phyloP scores from a whole-genome alignment of 2,329 filamentous ascomycete genomes.

The Botrytis squamosa region DNA sequence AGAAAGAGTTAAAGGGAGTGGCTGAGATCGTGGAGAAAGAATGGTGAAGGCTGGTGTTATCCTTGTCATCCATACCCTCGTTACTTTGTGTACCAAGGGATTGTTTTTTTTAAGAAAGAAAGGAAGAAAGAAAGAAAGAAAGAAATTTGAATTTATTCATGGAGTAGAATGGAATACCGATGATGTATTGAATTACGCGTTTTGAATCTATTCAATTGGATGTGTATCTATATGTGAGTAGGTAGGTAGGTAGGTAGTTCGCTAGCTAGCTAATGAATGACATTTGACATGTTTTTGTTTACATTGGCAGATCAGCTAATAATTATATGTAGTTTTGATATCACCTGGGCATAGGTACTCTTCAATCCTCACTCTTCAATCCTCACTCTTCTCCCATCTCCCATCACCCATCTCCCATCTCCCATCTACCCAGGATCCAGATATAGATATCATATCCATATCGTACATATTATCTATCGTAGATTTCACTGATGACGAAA shows the following conservation, averaged over 20 bases:
- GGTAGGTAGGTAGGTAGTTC: too few species aligned
- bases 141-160: not conserved
- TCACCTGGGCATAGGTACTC: not conserved
- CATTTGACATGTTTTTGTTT: not conserved
- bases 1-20: conserved; percentile 14
- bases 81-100: not conserved
- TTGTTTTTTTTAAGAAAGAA: not conserved
- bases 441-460: not conserved
- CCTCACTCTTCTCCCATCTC: too few species aligned
- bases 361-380: not conserved
- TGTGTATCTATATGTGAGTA: not conserved
- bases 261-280: not conserved
- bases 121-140: not conserved
- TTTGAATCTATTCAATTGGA: not conserved
- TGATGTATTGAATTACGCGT: not conserved
- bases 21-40: conserved; percentile 21
- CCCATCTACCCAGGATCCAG: too few species aligned
- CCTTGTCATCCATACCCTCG: not conserved
- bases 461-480: not conserved
- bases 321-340: not conserved
- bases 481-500: not conserved
- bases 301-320: not conserved
- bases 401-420: too few species aligned
- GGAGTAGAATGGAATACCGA: not conserved
- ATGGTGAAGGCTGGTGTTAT: conserved; percentile 20